Conservation (phyloP, 1,284 basidiomycete species). For the Malassezia japonica region DNA sequence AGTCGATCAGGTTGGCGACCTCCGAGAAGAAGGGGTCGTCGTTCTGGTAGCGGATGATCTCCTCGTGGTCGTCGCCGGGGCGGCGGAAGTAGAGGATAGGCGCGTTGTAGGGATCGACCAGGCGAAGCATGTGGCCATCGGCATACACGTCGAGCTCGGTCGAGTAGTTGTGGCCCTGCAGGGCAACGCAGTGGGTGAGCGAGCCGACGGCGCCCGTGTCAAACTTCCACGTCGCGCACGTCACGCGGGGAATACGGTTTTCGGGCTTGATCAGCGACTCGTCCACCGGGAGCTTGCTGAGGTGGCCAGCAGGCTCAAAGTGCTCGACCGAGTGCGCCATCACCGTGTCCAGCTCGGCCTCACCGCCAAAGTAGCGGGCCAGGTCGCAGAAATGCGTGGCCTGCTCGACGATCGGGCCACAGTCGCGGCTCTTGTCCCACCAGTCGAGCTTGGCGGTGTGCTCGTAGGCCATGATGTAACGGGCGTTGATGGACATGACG, state of each 20-base stretch:
- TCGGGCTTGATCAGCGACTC: slow-evolving; percentile 60
- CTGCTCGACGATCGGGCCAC: slow-evolving; percentile 87
- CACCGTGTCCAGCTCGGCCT: slow-evolving; percentile 78
- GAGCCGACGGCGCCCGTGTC: slow-evolving; percentile 42
- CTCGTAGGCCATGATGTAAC: slow-evolving; percentile 85
- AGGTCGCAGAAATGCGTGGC: slow-evolving; percentile 69
- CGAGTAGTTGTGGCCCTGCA: slow-evolving; percentile 46
- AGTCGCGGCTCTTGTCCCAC: slow-evolving; percentile 94
- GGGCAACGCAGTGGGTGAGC: slow-evolving; percentile 45
- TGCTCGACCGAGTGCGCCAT: slow-evolving; percentile 50
- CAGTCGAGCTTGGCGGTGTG: slow-evolving; percentile 65
- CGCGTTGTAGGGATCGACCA: slow-evolving; percentile 47
- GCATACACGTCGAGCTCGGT: slow-evolving; percentile 45
- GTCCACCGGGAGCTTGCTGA: slow-evolving; percentile 71
- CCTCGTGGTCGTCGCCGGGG: slow-evolving; percentile 47
- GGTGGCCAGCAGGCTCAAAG: slow-evolving; percentile 59
- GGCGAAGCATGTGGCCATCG: slow-evolving; percentile 41
- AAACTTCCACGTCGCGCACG: slow-evolving; percentile 48
- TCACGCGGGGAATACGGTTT: slow-evolving; percentile 44
- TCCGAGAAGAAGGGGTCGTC: slow-evolving; percentile 49
- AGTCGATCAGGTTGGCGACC: slow-evolving; percentile 43
- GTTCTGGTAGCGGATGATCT: slow-evolving; percentile 44
- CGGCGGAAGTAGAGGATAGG: slow-evolving; percentile 45
- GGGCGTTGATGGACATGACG: slow-evolving; percentile 94
- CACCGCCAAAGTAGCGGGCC: slow-evolving; percentile 94